A percentile compares a stretch with the other conserved stretches of the same genome.
Evolutionary conservation across 495 filamentous ascomycete species (phyloP).

Genomic region (Neurospora sp.): DNA sequence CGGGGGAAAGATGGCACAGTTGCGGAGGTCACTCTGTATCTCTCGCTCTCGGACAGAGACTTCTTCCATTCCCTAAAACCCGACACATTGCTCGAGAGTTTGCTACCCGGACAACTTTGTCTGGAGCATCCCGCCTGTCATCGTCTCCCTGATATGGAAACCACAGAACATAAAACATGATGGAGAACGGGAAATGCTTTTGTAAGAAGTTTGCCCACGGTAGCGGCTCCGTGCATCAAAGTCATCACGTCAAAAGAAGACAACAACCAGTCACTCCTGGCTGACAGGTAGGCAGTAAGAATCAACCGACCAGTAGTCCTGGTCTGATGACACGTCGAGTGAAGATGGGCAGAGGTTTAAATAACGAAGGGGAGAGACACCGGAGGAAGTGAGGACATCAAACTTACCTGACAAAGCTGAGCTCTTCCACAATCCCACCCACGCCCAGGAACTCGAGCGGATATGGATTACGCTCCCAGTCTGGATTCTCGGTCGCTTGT

Average conservation of each 20-base stretch:
- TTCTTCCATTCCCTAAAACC: neutral
- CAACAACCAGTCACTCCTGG: neutral
- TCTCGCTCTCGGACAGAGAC: neutral
- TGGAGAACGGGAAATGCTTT: neutral
- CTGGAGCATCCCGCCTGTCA: neutral
- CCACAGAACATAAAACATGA: neutral
- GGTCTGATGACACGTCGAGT: neutral
- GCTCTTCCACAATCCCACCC: slow-evolving; percentile 29
- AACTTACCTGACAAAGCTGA: slow-evolving; percentile 40
- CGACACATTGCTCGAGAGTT: neutral
- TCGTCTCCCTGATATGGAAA: neutral
- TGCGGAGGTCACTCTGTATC: neutral
- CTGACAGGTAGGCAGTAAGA: neutral
- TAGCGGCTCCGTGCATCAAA: neutral
- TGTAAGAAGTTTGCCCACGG: neutral
- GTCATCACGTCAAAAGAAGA: neutral
- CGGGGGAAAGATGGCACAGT: neutral
- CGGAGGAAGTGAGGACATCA: neutral
- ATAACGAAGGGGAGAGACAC: neutral
- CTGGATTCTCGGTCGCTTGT: slow-evolving; percentile 30
- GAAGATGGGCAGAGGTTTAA: neutral
- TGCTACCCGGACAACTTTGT: neutral
- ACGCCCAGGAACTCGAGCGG: slow-evolving; percentile 29
- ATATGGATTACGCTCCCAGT: slow-evolving; percentile 22
- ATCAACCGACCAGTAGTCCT: neutral